These are phyloP conservation scores for Sporothrix pallida DNA, from an alignment of 2,329 filamentous ascomycete genomes.

Conservation along the genomic window DNA sequence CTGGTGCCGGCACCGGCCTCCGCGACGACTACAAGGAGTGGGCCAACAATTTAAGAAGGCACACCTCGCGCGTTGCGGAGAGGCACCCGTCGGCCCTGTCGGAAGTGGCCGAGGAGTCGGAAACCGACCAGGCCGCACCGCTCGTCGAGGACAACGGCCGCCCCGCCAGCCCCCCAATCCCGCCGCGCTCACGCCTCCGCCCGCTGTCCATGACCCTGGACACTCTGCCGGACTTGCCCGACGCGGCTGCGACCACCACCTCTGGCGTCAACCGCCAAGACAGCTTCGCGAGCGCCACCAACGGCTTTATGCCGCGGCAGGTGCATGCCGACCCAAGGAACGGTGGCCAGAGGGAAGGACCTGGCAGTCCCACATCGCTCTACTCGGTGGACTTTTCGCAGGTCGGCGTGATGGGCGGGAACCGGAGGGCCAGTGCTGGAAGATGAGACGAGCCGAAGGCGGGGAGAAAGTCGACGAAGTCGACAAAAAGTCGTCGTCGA, in stretches of 20 bases:
- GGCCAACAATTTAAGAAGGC: conserved; percentile 44
- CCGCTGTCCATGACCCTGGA: neutral
- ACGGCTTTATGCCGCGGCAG: neutral
- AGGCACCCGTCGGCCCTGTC: conserved; percentile 39
- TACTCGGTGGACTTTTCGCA: conserved; percentile 28
- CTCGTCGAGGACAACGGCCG: neutral
- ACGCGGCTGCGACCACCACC: no score
- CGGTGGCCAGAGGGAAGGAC: neutral
- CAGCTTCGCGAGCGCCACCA: neutral
- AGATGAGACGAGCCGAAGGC: neutral
- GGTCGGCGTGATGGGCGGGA: neutral
- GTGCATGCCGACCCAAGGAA: conserved; percentile 12
- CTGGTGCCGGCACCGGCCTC: conserved; percentile 27
- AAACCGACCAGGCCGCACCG: neutral
- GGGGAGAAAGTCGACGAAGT: neutral
- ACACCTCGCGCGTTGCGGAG: conserved; percentile 38
- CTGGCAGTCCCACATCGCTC: conserved; percentile 26
- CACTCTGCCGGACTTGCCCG: neutral
- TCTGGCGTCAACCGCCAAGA: neutral
- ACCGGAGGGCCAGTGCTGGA: neutral
- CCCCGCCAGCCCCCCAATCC: conserved; percentile 18
- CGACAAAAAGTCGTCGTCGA: no score
- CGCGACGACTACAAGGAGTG: conserved; percentile 49
- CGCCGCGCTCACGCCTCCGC: conserved; percentile 32
- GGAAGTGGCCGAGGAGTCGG: neutral